Evolutionary conservation across 1,284 basidiomycete genomes (phyloP).

Genomic region (Rhodofomes roseus): DNA sequence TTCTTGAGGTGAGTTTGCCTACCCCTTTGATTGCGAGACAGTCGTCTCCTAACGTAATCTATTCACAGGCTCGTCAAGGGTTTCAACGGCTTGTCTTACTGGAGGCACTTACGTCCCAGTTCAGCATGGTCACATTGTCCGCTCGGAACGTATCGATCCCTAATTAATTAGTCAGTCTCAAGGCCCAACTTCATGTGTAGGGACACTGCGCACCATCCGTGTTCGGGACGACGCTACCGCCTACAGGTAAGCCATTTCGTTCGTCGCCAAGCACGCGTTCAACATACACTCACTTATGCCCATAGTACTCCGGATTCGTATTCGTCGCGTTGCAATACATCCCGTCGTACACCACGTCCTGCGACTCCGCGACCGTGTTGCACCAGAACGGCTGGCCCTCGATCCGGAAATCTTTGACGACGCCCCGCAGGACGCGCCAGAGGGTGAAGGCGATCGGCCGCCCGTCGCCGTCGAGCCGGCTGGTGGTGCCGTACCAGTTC

Average conservation of each 20-base stretch:
- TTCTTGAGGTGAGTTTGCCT: constrained; percentile 11
- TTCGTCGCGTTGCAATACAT: constrained; percentile 65
- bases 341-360: constrained; percentile 53
- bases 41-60: constrained; percentile 60
- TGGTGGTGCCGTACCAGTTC: constrained; percentile 36
- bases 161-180: constrained; percentile 13
- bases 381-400: constrained; percentile 66
- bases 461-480: constrained; percentile 46
- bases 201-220: constrained; percentile 44
- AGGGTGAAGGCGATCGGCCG: constrained; percentile 61
- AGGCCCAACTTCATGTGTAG: no score
- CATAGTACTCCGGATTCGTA: constrained; percentile 42
- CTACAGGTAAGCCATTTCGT: constrained; percentile 1
- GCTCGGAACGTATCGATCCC: constrained; percentile 61
- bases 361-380: constrained; percentile 52
- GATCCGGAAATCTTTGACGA: constrained; percentile 52
- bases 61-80: not conserved
- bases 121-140: constrained; percentile 45
- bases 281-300: constrained; percentile 42
- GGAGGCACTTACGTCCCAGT: constrained; percentile 40
- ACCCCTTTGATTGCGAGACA: constrained; percentile 65
- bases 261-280: not conserved
- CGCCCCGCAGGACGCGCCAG: constrained; percentile 42
- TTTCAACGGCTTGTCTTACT: not conserved
- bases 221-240: constrained; percentile 53